Percentiles rank a stretch among this genome's conserved stretches.
Evolutionary conservation across 2,329 filamentous ascomycete species (phyloP).

Genomic region (Colletotrichum cordylinicola): DNA sequence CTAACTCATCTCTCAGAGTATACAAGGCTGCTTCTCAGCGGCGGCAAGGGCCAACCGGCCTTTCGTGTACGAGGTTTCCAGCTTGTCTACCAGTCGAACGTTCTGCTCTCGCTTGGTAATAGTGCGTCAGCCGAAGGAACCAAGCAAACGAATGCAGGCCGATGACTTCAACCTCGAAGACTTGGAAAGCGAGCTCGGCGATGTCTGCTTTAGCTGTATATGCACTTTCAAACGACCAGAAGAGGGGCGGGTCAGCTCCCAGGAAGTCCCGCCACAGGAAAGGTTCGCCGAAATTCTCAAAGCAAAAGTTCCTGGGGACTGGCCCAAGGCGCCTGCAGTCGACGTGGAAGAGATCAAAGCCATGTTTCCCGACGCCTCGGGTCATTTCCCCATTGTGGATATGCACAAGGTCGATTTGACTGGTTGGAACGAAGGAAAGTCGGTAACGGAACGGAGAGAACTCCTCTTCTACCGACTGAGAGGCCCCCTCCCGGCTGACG

Average conservation of each 20-base stretch:
- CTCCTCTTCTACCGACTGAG: conserved; percentile 55
- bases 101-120: conserved; percentile 57
- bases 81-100: conserved; percentile 48
- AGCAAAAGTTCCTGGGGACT: conserved; percentile 40
- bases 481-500: conserved; percentile 43
- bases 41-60: conserved; percentile 53
- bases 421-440: conserved; percentile 45
- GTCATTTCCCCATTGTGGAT: conserved; percentile 54
- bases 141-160: background rate
- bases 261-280: conserved; percentile 46
- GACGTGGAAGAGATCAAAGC: conserved; percentile 48
- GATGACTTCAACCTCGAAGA: conserved; percentile 34
- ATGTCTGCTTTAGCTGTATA: conserved; percentile 55
- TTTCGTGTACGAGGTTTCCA: conserved; percentile 56
- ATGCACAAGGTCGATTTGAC: conserved; percentile 62
- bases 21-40: conserved; percentile 61
- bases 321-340: conserved; percentile 50
- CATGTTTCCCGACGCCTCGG: conserved; percentile 41
- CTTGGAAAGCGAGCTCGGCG: conserved; percentile 40
- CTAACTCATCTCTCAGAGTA: conserved; percentile 43
- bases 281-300: conserved; percentile 48
- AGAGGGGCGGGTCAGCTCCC: conserved; percentile 38
- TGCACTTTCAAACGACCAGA: conserved; percentile 56
- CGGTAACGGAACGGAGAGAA: conserved; percentile 51
- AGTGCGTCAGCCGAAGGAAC: conserved; percentile 35